Evolutionary conservation across 169 alveolate species (phyloP).

Genomic region (Plasmodium coatneyi): DNA sequence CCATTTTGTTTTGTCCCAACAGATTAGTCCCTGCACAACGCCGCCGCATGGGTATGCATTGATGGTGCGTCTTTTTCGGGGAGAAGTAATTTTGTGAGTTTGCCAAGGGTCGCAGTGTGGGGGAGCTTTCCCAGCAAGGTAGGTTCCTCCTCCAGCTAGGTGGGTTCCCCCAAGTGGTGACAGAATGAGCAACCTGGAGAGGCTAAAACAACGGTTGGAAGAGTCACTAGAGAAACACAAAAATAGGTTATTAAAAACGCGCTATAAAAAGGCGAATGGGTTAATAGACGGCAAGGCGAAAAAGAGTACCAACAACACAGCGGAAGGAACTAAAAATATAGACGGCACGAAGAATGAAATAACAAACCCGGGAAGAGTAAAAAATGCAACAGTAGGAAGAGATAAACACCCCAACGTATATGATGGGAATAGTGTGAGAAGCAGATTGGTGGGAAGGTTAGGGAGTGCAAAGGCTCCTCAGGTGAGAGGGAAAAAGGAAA

Average conservation of each 20-base stretch:
- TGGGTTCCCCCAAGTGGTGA: background rate
- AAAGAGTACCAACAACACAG: background rate
- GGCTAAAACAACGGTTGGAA: slow-evolving; percentile 32
- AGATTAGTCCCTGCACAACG: background rate
- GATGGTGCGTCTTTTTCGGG: background rate
- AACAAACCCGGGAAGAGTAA: background rate
- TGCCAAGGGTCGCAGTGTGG: background rate
- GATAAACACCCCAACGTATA: background rate
- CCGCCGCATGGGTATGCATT: background rate
- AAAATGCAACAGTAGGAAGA: background rate
- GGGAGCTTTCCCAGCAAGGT: background rate
- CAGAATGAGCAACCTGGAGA: slow-evolving; percentile 30
- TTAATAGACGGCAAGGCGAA: background rate
- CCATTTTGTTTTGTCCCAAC: background rate
- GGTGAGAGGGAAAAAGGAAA: background rate
- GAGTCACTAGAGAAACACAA: slow-evolving; percentile 55
- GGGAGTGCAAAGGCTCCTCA: background rate
- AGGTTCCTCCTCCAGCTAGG: no score
- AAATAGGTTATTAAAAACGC: slow-evolving; percentile 25
- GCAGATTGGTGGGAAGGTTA: background rate
- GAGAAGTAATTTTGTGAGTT: background rate
- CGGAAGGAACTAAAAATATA: background rate
- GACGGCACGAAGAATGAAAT: background rate
- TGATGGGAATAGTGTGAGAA: background rate
- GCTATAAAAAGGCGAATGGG: background rate